Conservation (phyloP, 2,329 filamentous ascomycete species). For the Alternaria burnsii region DNA sequence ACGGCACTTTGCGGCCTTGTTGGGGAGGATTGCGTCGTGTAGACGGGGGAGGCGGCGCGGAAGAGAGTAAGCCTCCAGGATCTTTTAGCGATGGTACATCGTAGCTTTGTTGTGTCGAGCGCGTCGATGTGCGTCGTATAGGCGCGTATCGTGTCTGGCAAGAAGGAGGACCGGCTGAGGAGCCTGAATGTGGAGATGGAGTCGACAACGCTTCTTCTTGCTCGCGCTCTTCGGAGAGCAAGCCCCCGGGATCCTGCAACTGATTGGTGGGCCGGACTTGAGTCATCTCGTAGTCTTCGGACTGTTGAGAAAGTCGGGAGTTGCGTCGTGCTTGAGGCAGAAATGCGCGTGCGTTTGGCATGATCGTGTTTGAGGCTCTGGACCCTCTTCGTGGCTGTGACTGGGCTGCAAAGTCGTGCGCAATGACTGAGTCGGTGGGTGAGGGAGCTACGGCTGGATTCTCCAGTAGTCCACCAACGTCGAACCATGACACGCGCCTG, state of each 20-base stretch:
- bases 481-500: constrained; percentile 79
- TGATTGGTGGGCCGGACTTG: constrained; percentile 30
- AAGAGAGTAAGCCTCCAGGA: constrained; percentile 38
- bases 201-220: constrained; percentile 22
- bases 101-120: constrained; percentile 33
- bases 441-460: constrained; percentile 46
- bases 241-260: constrained; percentile 36
- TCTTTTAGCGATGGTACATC: constrained; percentile 42
- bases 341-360: constrained; percentile 35
- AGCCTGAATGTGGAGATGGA: constrained; percentile 25
- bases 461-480: constrained; percentile 79
- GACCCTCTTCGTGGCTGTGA: constrained; percentile 42
- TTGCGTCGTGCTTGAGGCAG: constrained; percentile 39
- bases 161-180: constrained; percentile 19
- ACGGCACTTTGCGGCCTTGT: constrained; percentile 34
- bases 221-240: constrained; percentile 39
- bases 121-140: constrained; percentile 32
- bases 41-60: constrained; percentile 16
- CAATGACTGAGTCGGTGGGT: constrained; percentile 47
- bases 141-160: constrained; percentile 19
- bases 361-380: constrained; percentile 39
- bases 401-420: constrained; percentile 54
- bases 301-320: constrained; percentile 46
- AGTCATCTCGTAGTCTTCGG: constrained; percentile 45
- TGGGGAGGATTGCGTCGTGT: constrained; percentile 34